phyloP scores from a whole-genome alignment of 305 asterid genomes.

The Salvia sclarea region DNA sequence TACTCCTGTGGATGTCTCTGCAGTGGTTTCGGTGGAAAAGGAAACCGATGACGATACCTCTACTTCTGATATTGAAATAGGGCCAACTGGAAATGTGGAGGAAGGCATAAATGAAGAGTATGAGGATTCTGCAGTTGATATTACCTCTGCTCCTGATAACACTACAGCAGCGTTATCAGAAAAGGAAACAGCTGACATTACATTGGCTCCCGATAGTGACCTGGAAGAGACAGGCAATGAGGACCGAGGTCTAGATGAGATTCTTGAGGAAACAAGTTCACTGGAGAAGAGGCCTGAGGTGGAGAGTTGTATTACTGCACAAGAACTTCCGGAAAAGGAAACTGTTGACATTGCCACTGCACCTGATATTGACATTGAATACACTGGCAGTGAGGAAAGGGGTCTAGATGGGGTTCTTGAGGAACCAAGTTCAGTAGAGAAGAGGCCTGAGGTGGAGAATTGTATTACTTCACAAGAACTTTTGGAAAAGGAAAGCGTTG shows the following conservation, averaged over 20 bases:
- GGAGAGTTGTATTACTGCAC: background rate
- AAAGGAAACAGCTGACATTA: background rate
- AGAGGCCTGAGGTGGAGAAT: background rate
- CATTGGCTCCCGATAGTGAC: conserved; percentile 23
- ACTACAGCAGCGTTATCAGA: background rate
- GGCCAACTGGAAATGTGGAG: conserved; percentile 22
- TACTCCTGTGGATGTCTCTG: conserved; percentile 10
- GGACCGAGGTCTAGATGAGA: conserved; percentile 28
- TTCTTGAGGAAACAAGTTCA: conserved; percentile 18
- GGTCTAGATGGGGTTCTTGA: conserved; percentile 15
- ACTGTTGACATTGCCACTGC: conserved; percentile 13
- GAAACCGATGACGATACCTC: conserved; percentile 24
- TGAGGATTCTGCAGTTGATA: conserved; percentile 17
- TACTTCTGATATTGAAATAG: conserved; percentile 21
- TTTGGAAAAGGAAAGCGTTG: conserved; percentile 3
- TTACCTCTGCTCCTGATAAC: background rate
- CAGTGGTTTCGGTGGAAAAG: conserved; percentile 22
- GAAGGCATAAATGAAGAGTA: conserved; percentile 21
- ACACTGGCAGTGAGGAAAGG: conserved; percentile 6
- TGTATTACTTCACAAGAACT: conserved; percentile 2
- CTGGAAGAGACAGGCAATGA: conserved; percentile 7
- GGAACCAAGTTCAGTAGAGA: conserved; percentile 10
- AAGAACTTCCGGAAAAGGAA: conserved; percentile 3
- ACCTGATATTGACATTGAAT: conserved; percentile 22
- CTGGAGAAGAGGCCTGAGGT: background rate